A percentile compares a stretch with the other conserved stretches of the same genome.
These are phyloP conservation scores for Podospora sp. DNA, from an alignment of 495 filamentous ascomycete genomes.

Conservation along the genomic window DNA sequence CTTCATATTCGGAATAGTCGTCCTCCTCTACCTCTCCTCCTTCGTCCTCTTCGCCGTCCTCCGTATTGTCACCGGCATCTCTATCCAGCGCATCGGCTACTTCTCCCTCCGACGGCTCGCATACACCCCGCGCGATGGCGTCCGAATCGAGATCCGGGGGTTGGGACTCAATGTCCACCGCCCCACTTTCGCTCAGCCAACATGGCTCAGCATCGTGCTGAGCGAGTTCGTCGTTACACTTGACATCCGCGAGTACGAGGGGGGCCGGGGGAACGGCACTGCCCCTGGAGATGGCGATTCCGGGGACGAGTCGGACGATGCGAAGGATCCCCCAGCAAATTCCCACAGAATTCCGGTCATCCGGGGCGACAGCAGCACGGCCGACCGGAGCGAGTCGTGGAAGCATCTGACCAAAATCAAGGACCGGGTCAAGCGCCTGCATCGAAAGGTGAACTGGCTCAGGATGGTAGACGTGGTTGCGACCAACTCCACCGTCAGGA, in stretches of 20 bases:
- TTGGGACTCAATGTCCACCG: slow-evolving; percentile 85
- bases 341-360: slow-evolving; percentile 27
- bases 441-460: slow-evolving; percentile 86
- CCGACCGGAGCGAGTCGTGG: slow-evolving; percentile 73
- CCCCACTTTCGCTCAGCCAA: slow-evolving; percentile 93
- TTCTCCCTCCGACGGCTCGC: slow-evolving; percentile 86
- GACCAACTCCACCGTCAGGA: slow-evolving; percentile 70
- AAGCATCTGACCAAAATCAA: slow-evolving; percentile 71
- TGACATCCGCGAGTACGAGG: slow-evolving; percentile 67
- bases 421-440: slow-evolving; percentile 81
- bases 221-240: slow-evolving; percentile 82
- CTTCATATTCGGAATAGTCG: slow-evolving; percentile 79
- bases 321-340: slow-evolving; percentile 26
- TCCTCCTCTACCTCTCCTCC: slow-evolving; percentile 85
- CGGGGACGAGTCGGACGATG: slow-evolving; percentile 29
- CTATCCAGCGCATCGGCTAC: slow-evolving; percentile 92
- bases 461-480: slow-evolving; percentile 89
- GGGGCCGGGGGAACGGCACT: slow-evolving; percentile 36
- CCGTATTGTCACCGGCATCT: slow-evolving; percentile 89
- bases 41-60: slow-evolving; percentile 94
- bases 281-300: slow-evolving; percentile 29
- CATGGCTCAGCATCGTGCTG: slow-evolving; percentile 90
- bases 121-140: slow-evolving; percentile 82
- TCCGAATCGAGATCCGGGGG: slow-evolving; percentile 86
- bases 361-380: slow-evolving; percentile 29